Base-by-base conservation (phyloP, 2,329 filamentous ascomycete genomes). In the Nemania abortiva region DNA sequence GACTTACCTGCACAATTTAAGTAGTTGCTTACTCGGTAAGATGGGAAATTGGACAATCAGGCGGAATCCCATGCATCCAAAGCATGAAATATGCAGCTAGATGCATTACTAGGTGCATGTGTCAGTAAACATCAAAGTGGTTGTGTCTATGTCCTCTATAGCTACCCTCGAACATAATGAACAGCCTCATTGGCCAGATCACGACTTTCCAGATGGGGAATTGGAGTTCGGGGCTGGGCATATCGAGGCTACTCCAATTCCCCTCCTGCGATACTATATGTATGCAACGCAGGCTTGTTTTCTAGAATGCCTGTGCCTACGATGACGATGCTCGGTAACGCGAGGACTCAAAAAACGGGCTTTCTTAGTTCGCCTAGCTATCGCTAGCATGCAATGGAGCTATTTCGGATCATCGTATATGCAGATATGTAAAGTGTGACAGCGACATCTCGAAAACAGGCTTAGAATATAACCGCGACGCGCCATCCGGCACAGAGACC, bases 401-500 rank as follows among this genome's bases (percentile, higher is more conserved):
- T 15, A 42, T 15, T 5, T 15, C 6, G 15, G 39, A 18, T 6
- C 39, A 42, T 42, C 6, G 6, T 15, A 42, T 42, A 42, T 42
- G 39, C 39, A 42, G 39, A 42, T 42, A 18, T 42, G 15, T 18
- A 42, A n/a, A n/a, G n/a, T n/a, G n/a, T n/a, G n/a, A n/a, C n/a
- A n/a, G n/a, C n/a, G n/a, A n/a, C n/a, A n/a, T n/a, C n/a, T n/a
- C n/a, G 47, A 20, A 24, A 50, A 50, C 18, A 18, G 22, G 22
- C 10, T 58, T 22, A 70, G 27, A 64, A 65, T 15, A 61, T 13
- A 24, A 67, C 68, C 2, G 61, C 61, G 7, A 70, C 10, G 34
- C 65, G 64, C 68, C 68, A 70, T 4, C 60, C 56, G 10, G n/a
- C 13, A 27, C 49, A 67, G 3, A 70, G 29, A 10, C 64, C 56